These are phyloP conservation scores for Saccharomycopsis hybrid DNA, from an alignment of 1,139 yeast genomes.

Conservation along the genomic window DNA sequence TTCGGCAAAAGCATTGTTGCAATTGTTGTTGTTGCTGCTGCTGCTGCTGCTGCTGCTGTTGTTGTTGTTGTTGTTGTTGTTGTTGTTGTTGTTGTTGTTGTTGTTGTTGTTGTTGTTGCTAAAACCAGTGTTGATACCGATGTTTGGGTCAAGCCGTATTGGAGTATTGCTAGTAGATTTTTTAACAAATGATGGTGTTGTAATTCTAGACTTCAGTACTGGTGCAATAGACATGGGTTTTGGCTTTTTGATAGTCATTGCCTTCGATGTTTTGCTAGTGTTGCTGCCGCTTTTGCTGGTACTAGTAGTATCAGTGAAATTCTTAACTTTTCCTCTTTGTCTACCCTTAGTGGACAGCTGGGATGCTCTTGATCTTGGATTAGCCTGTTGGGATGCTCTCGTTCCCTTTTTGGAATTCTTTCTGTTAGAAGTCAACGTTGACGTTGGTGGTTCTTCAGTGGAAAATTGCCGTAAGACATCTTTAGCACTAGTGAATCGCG, in stretches of 20 bases:
- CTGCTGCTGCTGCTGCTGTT: too few relatives aligned
- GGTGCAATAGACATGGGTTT: background rate
- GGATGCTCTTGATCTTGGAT: background rate
- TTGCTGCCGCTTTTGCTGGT: background rate
- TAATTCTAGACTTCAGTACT: too few relatives aligned
- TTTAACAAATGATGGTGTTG: background rate
- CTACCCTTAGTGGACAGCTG: background rate
- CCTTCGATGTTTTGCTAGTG: background rate
- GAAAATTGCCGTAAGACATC: conserved; percentile 11
- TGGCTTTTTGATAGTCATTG: conserved; percentile 2
- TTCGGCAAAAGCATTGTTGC: conserved; percentile 31
- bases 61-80: too few relatives aligned
- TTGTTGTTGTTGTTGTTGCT: too few relatives aligned
- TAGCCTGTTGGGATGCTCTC: too few relatives aligned
- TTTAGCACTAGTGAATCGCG: conserved; percentile 26
- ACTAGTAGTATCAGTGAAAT: too few relatives aligned
- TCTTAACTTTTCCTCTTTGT: too few relatives aligned
- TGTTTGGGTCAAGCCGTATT: conserved; percentile 22
- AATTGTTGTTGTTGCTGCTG: too few relatives aligned
- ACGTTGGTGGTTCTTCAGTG: background rate
- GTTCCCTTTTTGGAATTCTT: too few relatives aligned
- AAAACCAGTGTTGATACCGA: conserved; percentile 7
- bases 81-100: too few relatives aligned
- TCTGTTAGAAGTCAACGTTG: background rate
- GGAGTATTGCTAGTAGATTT: conserved; percentile 17